Conservation (phyloP, 1,284 basidiomycete genomes). For the Caloboletus inedulis region DNA sequence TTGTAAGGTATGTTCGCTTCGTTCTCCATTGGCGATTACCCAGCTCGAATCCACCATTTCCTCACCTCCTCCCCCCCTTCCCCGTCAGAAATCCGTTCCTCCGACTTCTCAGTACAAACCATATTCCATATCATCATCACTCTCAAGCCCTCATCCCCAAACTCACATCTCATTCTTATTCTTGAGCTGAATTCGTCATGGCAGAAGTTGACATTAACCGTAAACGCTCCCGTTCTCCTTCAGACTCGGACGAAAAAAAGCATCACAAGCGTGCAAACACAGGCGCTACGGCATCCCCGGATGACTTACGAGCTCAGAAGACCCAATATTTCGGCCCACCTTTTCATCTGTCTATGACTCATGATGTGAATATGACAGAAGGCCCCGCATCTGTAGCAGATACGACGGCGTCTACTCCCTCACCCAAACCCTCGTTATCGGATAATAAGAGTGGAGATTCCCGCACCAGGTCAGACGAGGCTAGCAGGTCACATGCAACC, state of each 20-base stretch:
- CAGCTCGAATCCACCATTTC: conserved; percentile 36
- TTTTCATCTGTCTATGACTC: conserved; percentile 42
- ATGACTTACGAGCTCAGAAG: conserved; percentile 51
- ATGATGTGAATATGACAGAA: conserved; percentile 64
- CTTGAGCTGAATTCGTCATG: conserved; percentile 62
- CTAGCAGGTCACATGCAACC: conserved; percentile 33
- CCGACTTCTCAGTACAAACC: conserved; percentile 39
- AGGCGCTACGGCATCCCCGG: conserved; percentile 54
- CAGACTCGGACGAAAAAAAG: conserved; percentile 75
- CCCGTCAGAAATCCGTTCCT: conserved; percentile 30
- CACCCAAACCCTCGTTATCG: conserved; percentile 41
- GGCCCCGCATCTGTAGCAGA: conserved; percentile 45
- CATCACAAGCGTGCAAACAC: conserved; percentile 80
- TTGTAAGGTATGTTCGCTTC: conserved; percentile 31
- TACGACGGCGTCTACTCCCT: conserved; percentile 56
- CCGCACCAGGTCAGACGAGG: conserved; percentile 34
- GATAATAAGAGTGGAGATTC: conserved; percentile 40
- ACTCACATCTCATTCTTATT: conserved; percentile 42
- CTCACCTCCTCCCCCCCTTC: conserved; percentile 35
- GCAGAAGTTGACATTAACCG: conserved; percentile 77
- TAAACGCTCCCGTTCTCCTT: conserved; percentile 82
- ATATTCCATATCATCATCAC: conserved; percentile 39
- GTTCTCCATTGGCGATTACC: conserved; percentile 29
- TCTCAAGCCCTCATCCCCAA: conserved; percentile 38
- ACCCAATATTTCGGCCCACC: conserved; percentile 39